Evolutionary conservation across 306 rosid genomes (phyloP).

Genomic region (Prunus persica): Prunus_persica_NCBIv2 NC_034015.1:17701501-17702000

Average conservation of each 20-base stretch:
- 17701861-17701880: slow-evolving; percentile 32
- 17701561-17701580: background rate
- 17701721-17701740: slow-evolving; percentile 13
- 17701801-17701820: slow-evolving; percentile 12
- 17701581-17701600: background rate
- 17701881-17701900: slow-evolving; percentile 55
- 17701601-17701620: background rate
- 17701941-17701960: slow-evolving; percentile 50
- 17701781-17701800: background rate
- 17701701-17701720: background rate
- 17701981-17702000: slow-evolving; percentile 47
- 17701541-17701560: slow-evolving; percentile 36
- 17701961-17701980: slow-evolving; percentile 58
- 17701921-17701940: slow-evolving; percentile 54
- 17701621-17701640: slow-evolving; percentile 9
- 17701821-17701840: slow-evolving; percentile 72
- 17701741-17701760: slow-evolving; percentile 25
- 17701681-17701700: slow-evolving; percentile 7
- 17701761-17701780: background rate
- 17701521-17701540: slow-evolving; percentile 25
- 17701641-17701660: background rate
- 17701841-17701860: slow-evolving; percentile 31
- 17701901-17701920: slow-evolving; percentile 73
- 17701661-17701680: background rate
- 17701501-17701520: no score